These are phyloP conservation scores for Eudorina sp. DNA, from an alignment of 139 green algal species.

Conservation along the genomic window DNA sequence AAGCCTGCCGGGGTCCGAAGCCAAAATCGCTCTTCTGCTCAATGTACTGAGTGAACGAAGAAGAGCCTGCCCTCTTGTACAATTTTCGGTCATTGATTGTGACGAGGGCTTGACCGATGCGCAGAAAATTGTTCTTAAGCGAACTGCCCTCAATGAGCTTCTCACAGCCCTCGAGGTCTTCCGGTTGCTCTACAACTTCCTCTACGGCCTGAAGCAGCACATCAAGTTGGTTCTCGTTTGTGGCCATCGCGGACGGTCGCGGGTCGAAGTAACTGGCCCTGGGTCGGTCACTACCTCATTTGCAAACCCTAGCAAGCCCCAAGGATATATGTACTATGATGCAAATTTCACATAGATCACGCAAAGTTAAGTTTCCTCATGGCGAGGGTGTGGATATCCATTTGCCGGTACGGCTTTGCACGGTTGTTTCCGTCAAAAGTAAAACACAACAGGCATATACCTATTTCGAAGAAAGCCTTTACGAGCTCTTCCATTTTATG, in stretches of 20 bases:
- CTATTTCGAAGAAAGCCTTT: too few relatives aligned
- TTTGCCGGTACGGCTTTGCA: too few relatives aligned
- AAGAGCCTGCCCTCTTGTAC: slow-evolving; percentile 29
- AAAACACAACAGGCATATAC: too few relatives aligned
- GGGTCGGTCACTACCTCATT: slow-evolving; percentile 2
- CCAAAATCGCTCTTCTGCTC: slow-evolving; percentile 45
- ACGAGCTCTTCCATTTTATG: too few relatives aligned
- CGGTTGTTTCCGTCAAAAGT: too few relatives aligned
- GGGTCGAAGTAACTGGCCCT: too few relatives aligned
- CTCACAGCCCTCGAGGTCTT: slow-evolving; percentile 48
- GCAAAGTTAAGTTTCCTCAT: too few relatives aligned
- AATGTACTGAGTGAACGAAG: slow-evolving; percentile 47
- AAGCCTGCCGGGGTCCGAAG: slow-evolving; percentile 31
- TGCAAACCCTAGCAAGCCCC: neutral
- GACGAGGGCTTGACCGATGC: slow-evolving; percentile 42
- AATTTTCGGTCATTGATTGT: slow-evolving; percentile 49
- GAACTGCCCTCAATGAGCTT: slow-evolving; percentile 38
- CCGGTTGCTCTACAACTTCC: slow-evolving; percentile 35
- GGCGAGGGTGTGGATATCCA: too few relatives aligned
- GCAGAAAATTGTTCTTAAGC: slow-evolving; percentile 49
- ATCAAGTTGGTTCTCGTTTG: slow-evolving; percentile 32
- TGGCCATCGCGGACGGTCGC: slow-evolving; percentile 9
- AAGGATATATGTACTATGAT: neutral
- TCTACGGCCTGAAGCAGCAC: slow-evolving; percentile 43
- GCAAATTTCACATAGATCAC: too few relatives aligned